Conservation (phyloP, 805 yeast genomes). For the Ogataea salicorniae region DNA sequence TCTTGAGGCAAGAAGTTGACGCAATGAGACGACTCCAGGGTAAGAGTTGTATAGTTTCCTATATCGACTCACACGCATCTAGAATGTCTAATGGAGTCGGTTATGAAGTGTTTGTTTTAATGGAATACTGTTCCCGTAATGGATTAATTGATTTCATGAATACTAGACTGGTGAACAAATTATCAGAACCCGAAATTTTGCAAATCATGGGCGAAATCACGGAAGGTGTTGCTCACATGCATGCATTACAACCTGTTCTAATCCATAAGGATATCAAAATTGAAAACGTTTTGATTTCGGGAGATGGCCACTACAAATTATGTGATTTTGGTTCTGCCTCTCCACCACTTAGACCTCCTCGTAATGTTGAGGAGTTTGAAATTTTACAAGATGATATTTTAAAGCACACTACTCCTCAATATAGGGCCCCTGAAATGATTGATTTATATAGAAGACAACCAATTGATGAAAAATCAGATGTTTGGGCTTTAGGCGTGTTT, state of each 20-base stretch:
- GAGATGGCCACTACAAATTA: slow-evolving; percentile 54
- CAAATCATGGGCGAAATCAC: slow-evolving; percentile 65
- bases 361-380: slow-evolving; percentile 53
- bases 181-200: slow-evolving; percentile 64
- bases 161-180: slow-evolving; percentile 56
- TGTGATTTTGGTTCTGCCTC: slow-evolving; percentile 85
- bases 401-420: slow-evolving; percentile 82
- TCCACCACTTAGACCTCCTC: slow-evolving; percentile 57
- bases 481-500: slow-evolving; percentile 82
- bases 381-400: slow-evolving; percentile 61
- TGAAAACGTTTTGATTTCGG: slow-evolving; percentile 69
- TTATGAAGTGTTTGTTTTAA: slow-evolving; percentile 71
- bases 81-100: slow-evolving; percentile 49
- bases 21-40: slow-evolving; percentile 90
- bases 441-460: slow-evolving; percentile 65
- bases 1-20: slow-evolving; percentile 90
- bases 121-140: slow-evolving; percentile 75
- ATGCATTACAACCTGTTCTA: slow-evolving; percentile 63
- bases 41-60: slow-evolving; percentile 74
- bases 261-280: slow-evolving; percentile 79
- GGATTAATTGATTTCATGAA: slow-evolving; percentile 81
- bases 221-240: slow-evolving; percentile 75
- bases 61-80: slow-evolving; percentile 93
- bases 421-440: slow-evolving; percentile 81
- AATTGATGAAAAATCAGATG: slow-evolving; percentile 76